Conservation (phyloP, 2,329 filamentous ascomycete genomes). For the Pezicula radicicola region DNA sequence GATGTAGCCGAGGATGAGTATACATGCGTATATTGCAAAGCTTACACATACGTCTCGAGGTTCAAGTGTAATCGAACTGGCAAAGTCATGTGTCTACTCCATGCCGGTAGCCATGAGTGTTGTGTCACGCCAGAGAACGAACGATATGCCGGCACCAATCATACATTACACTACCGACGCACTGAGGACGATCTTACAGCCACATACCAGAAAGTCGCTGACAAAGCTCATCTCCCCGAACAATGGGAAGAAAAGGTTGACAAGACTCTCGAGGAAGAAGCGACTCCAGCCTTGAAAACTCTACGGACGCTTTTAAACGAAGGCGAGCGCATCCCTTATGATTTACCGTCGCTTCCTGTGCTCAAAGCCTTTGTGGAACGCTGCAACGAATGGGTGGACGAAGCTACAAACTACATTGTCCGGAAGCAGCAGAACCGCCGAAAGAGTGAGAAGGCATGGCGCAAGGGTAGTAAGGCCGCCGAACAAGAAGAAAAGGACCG, state of each 20-base stretch:
- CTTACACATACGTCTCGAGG: conserved; percentile 85
- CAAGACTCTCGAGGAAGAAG: conserved; percentile 77
- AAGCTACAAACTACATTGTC: conserved; percentile 93
- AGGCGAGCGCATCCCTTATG: conserved; percentile 93
- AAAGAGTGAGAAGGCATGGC: conserved; percentile 88
- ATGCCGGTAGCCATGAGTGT: conserved; percentile 78
- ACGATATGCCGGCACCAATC: conserved; percentile 66
- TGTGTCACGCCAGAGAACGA: conserved; percentile 67
- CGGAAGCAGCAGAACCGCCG: conserved; percentile 96
- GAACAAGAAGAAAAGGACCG: conserved; percentile 82
- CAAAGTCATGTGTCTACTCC: conserved; percentile 78
- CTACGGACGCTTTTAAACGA: conserved; percentile 83
- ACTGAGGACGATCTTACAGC: conserved; percentile 66
- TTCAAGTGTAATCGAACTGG: conserved; percentile 81
- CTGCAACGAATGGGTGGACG: conserved; percentile 97
- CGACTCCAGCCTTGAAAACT: conserved; percentile 80
- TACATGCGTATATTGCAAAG: conserved; percentile 88
- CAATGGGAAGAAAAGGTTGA: conserved; percentile 89
- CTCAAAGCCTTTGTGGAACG: conserved; percentile 89
- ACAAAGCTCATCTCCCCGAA: conserved; percentile 84
- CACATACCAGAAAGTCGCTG: conserved; percentile 72
- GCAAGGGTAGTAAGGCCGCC: conserved; percentile 69
- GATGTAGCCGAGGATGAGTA: conserved; percentile 89
- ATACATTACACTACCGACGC: conserved; percentile 75
- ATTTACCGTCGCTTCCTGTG: conserved; percentile 76